Evolutionary conservation across 2,329 filamentous ascomycete genomes (phyloP), one percentile per base, ranked within the genome.

Genomic region (Aureobasidium subglaciale): DNA sequence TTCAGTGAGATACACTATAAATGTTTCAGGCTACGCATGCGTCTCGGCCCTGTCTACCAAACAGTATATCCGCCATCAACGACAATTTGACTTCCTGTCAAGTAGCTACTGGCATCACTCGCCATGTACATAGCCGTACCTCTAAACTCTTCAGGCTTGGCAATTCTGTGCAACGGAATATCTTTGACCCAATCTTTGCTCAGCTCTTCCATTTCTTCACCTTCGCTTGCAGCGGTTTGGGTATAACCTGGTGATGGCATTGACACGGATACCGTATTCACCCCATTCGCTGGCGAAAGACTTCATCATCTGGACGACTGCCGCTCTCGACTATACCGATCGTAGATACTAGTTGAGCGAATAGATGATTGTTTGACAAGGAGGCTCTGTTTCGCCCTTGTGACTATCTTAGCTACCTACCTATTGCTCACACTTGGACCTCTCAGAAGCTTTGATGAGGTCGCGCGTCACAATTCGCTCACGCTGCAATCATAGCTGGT

Each of bases 121-220:
- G 66, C 67, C 37, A 69, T 55, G 38, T 67, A 69, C 13, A 69
- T 60, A 10, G 60, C 61, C 0, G 70, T 67, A 2, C 71, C 70
- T 43, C 67, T 66, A 24, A 73, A 62, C 56, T 73, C 70, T 22
- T 67, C 67, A 10, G 71, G 70, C 56, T 70, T 67, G 2, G 63
- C 70, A 35, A 74, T 61, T 10, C 71, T 62, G 16, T 65, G 64
- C 56, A 70, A 62, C 1, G 70, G 70, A n/a, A 72, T 69, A 56
- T 65, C 63, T 48, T 67, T 66, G 29, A 68, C 57, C 70, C 71
- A 73, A 25, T 63, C 60, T 5, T 69, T 64, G 49, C 58, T 59
- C 56, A 61, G 56, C 38, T 63, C 59, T 46, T 70, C 65, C 9
- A 72, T 66, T 38, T 72, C 65, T 20, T 64, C 65, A 2, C 70